Evolutionary conservation across 176 grass and related monocot genomes (phyloP).

Genomic region (Oryza coarctata): DNA sequence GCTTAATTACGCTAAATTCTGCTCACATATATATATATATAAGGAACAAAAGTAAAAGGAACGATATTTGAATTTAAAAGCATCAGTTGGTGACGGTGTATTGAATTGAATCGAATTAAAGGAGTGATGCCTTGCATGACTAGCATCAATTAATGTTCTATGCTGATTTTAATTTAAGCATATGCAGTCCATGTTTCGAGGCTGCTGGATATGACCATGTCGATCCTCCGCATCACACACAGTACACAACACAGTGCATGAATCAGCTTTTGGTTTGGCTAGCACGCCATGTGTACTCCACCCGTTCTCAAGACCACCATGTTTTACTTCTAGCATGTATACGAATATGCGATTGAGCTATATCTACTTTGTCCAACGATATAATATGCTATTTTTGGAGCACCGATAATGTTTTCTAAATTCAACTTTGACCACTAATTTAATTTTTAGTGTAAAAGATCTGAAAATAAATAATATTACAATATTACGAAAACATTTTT

Average conservation of each 20-base stretch:
- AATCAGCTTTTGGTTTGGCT: not conserved
- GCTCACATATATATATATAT: too few relatives aligned
- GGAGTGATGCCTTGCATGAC: not conserved
- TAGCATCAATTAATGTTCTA: not conserved
- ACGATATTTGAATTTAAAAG: not conserved
- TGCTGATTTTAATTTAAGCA: too few relatives aligned
- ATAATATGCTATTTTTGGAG: too few relatives aligned
- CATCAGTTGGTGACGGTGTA: not conserved
- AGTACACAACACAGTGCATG: not conserved
- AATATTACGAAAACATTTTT: too few relatives aligned
- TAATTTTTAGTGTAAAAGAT: too few relatives aligned
- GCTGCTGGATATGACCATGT: not conserved
- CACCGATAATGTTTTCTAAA: too few relatives aligned
- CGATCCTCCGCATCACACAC: slow-evolving; percentile 35
- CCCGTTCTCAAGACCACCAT: not conserved
- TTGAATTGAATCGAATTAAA: not conserved
- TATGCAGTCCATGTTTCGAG: not conserved
- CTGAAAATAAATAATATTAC: too few relatives aligned
- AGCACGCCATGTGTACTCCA: not conserved
- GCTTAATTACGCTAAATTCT: too few relatives aligned
- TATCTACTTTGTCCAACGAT: too few relatives aligned
- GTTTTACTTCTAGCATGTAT: too few relatives aligned
- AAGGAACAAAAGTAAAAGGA: not conserved
- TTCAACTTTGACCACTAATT: too few relatives aligned
- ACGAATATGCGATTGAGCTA: too few relatives aligned